Evolutionary conservation across 306 rosid genomes (phyloP).

Genomic region (Hippophae gyantsensis): DNA sequence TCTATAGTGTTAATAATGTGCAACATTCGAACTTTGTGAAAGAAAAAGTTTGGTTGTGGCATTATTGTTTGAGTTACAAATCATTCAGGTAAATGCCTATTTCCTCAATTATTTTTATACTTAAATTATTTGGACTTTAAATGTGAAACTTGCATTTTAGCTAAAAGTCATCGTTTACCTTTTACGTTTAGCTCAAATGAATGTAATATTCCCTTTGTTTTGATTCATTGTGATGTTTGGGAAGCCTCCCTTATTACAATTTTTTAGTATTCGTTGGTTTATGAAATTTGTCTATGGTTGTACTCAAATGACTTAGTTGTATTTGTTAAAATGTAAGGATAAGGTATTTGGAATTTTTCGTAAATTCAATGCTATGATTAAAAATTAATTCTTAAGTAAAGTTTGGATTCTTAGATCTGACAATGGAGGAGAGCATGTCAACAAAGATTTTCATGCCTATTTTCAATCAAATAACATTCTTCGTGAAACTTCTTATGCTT

Average conservation of each 20-base stretch:
- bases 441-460: not conserved
- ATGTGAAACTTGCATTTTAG: not conserved
- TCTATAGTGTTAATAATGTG: no score
- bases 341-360: no score
- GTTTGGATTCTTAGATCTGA: no score
- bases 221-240: constrained; percentile 7
- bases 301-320: not conserved
- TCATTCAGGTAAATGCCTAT: no score
- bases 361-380: no score
- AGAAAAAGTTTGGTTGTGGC: no score
- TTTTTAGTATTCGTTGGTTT: not conserved
- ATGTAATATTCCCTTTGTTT: not conserved
- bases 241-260: not conserved
- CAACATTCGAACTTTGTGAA: not conserved
- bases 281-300: not conserved
- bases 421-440: not conserved
- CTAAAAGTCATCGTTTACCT: constrained; percentile 2
- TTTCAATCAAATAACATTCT: not conserved
- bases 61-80: no score
- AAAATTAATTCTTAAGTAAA: no score
- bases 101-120: no score
- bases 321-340: no score
- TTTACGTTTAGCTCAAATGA: not conserved
- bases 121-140: no score
- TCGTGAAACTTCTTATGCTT: not conserved